Evolutionary conservation across 306 rosid genomes (phyloP), one percentile per base, ranked within the genome.

Genomic region (Myrica gale): DNA sequence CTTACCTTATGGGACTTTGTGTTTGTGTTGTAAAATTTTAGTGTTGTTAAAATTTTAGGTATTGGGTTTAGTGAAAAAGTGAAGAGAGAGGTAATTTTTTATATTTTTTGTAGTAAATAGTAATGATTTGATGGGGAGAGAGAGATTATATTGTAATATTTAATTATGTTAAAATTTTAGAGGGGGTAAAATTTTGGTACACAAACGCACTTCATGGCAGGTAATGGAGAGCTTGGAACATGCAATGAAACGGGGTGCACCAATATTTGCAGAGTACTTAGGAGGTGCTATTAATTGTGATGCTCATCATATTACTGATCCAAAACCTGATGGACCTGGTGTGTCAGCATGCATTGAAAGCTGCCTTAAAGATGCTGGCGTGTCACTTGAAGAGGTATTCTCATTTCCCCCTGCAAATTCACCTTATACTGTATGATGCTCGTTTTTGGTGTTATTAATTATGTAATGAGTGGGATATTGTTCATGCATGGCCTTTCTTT

Each of bases 271-370:
- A 1, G 99, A 96, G 80, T 96, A 96, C 82, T 82, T 96, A 88
- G 99, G 99, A 74, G 99, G 98, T 78, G 97, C 96, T 78, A 89
- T 96, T 67, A 96, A 90, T 70, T 96, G 99, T 87, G 99, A 96
- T 81, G 99, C 99, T 55, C 76, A 92, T 82, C 99, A 96, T 79
- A 96, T 96, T 97, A 92, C 99, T 68, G 99, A 96, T 80, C 99
- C 99, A 50, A 89, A 97, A 88, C 87, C 92, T 23, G 99, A 96
- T 81, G 99, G 99, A 55, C 96, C 92, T 68, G 98, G 99, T 78
- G 98, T 96, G 50, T 96, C 99, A 63, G 74, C 99, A 42, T 96
- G 99, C 89, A 96, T 96, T 63, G 81, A 85, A 85, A 89, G 92
- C 86, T 85, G 91, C 79, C 99, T 96, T 76, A 94, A 90, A 85